Conservation (phyloP, 352 stramenopile genomes). For the Nothophytophthora sp. region DNA sequence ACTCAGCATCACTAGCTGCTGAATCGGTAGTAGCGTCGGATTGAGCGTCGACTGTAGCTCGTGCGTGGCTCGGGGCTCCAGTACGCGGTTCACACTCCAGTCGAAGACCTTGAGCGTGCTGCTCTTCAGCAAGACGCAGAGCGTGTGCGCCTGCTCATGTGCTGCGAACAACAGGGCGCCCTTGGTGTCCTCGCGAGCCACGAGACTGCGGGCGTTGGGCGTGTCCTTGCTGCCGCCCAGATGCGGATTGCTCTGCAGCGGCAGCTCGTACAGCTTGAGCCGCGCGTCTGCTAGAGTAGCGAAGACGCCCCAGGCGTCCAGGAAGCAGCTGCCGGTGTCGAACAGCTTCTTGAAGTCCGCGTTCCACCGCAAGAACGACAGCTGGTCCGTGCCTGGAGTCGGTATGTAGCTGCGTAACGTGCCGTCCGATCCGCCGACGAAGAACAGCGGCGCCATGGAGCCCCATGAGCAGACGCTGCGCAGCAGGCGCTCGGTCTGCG, state of each 20-base stretch:
- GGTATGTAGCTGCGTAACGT: constrained; percentile 61
- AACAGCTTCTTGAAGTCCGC: constrained; percentile 64
- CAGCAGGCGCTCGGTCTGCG: constrained; percentile 51
- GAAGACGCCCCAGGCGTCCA: constrained; percentile 75
- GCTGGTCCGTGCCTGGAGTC: constrained; percentile 16
- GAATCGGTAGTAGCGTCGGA: constrained; percentile 34
- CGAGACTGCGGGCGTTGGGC: constrained; percentile 14
- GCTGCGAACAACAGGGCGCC: constrained; percentile 49
- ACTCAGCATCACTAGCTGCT: constrained; percentile 59
- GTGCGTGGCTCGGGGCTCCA: constrained; percentile 59
- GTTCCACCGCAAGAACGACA: constrained; percentile 52
- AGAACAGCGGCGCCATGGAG: constrained; percentile 51
- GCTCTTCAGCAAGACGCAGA: constrained; percentile 65
- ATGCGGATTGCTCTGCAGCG: constrained; percentile 48
- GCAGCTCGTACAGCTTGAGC: constrained; percentile 62
- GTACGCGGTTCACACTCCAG: constrained; percentile 58
- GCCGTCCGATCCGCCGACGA: constrained; percentile 55
- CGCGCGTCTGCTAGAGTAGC: constrained; percentile 58
- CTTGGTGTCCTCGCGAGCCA: constrained; percentile 67
- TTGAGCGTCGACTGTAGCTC: constrained; percentile 43
- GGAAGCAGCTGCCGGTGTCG: constrained; percentile 49
- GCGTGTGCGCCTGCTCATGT: constrained; percentile 54
- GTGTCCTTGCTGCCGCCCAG: constrained; percentile 29
- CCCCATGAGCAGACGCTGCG: constrained; percentile 35
- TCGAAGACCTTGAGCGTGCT: constrained; percentile 71